Base-by-base conservation (phyloP, 768 basidiomycete species). In the Jaapia argillacea region DNA sequence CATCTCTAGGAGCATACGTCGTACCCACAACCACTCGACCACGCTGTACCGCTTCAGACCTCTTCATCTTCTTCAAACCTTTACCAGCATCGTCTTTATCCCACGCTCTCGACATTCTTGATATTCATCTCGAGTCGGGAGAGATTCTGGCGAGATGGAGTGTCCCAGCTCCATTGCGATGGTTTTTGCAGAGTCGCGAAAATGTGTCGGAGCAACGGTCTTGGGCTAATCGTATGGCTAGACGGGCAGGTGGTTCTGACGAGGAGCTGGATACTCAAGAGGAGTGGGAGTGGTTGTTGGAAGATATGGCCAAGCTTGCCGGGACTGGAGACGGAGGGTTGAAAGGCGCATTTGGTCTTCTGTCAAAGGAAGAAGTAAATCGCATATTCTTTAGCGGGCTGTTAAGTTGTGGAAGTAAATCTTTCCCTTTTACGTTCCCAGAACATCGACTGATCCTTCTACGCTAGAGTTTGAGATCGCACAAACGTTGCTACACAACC, bases 111-210 rank as follows among this genome's bases (percentile, higher is more conserved):
- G 94, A 99, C 57, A 78, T 91, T 41, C 72, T 97, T 41, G 94
- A 98, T 61, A 77, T 94, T 1, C 94, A 98, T 59, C 73, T 99
- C 10, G 89, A 96, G 55, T 85, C 86, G 0, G 93, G 89, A 18
- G 94, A 98, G 61, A 88, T 91, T 36, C 67, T 99, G 14, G 75
- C 86, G 2, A 74, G 89, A 23, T 99, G 93, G 92, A 74, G 73
- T 52, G 85, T 85, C 2, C 74, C 85, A 20, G 83, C 83, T 2
- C 81, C 87, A 2, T 63, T 97, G 36, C 72, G 79, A n/a, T 97
- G 91, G 86, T 88, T 98, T 61, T 65, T 97, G 16, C 85, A 82
- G 53, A 87, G 88, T 48, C 69, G 76, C 43, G 60, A 70, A 14
- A 70, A 89, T 55, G 63, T 59, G 18, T 59, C 62, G 1, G 80